Conservation (phyloP, 495 filamentous ascomycete genomes). For the Wilcoxina mikolae region DNA sequence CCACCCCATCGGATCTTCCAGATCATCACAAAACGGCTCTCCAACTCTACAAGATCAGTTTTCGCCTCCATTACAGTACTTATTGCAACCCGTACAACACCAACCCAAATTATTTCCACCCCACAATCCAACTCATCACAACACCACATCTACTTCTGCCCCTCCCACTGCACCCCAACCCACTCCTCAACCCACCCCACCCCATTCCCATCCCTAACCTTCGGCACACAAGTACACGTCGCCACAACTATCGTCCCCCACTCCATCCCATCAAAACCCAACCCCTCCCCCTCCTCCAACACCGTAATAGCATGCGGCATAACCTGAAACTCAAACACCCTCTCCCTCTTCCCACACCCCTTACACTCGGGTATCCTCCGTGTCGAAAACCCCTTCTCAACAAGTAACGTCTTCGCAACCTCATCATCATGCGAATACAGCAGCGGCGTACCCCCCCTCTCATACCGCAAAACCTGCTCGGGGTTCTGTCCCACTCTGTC, state of each 20-base stretch:
- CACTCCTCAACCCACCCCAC: slow-evolving; percentile 81
- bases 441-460: slow-evolving; percentile 65
- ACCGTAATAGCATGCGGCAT: slow-evolving; percentile 79
- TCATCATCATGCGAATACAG: slow-evolving; percentile 64
- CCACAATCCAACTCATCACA: no score
- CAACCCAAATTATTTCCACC: no score
- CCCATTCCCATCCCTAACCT: slow-evolving; percentile 33
- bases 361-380: slow-evolving; percentile 55
- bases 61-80: no score
- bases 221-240: slow-evolving; percentile 57
- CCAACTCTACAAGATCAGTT: no score
- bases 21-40: no score
- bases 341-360: slow-evolving; percentile 49
- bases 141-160: slow-evolving; percentile 34
- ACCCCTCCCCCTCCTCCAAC: slow-evolving; percentile 64
- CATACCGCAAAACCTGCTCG: slow-evolving; percentile 85
- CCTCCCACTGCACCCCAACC: slow-evolving; percentile 96
- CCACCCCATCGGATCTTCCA: no score
- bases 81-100: no score
- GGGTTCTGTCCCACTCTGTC: slow-evolving; percentile 81
- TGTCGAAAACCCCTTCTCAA: slow-evolving; percentile 16
- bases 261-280: slow-evolving; percentile 82
- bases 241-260: slow-evolving; percentile 94
- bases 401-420: slow-evolving; percentile 49
- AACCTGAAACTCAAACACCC: slow-evolving; percentile 86